These are phyloP conservation scores for Podila epicladia DNA, from an alignment of 192 early-diverging fungal genomes.

Conservation along the genomic window DNA sequence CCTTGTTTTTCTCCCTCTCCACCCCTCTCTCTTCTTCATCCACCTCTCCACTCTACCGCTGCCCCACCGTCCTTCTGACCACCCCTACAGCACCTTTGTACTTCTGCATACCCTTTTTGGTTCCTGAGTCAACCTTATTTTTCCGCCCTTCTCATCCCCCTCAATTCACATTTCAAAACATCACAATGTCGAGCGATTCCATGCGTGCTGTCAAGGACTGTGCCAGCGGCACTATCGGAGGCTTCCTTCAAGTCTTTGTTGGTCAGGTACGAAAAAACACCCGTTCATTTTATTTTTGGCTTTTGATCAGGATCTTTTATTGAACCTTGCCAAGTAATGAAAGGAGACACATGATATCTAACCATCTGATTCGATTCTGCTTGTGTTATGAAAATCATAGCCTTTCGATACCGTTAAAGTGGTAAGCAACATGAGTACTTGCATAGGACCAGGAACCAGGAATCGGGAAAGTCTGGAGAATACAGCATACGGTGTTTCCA, in stretches of 20 bases:
- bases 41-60: background rate
- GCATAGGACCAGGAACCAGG: background rate
- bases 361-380: background rate
- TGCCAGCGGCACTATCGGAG: slow-evolving; percentile 76
- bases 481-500: too few species aligned
- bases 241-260: slow-evolving; percentile 80
- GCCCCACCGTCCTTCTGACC: background rate
- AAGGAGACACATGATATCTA: too few species aligned
- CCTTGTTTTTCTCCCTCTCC: background rate
- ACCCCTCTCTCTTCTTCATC: background rate
- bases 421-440: slow-evolving; percentile 49
- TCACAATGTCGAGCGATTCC: slow-evolving; percentile 51
- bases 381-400: slow-evolving; percentile 31
- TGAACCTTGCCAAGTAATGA: too few species aligned
- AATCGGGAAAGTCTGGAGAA: background rate
- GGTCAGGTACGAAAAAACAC: slow-evolving; percentile 59
- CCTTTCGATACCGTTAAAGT: slow-evolving; percentile 88
- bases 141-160: background rate
- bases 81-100: background rate
- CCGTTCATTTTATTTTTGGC: background rate
- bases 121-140: background rate
- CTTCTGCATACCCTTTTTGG: slow-evolving; percentile 9
- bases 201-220: slow-evolving; percentile 79
- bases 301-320: background rate
- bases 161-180: slow-evolving; percentile 5